Conservation (phyloP, 1,139 yeast genomes). For the Magnusiomyces magnusii region DNA sequence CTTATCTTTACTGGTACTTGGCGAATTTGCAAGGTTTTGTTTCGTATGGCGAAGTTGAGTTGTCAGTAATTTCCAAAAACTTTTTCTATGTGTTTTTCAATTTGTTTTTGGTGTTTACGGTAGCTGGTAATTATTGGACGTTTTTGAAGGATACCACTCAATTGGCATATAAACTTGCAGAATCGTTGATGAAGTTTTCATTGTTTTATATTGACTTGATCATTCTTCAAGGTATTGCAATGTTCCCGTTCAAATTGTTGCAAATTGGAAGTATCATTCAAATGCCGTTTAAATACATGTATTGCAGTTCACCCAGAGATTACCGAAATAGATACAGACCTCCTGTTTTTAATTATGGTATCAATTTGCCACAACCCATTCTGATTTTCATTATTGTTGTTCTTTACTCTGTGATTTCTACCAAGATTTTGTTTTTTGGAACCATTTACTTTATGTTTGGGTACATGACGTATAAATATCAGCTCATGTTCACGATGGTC, state of each 20-base stretch:
- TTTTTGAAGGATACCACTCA: conserved; percentile 68
- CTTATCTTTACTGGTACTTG: conserved; percentile 66
- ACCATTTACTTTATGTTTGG: conserved; percentile 66
- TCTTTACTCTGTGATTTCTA: conserved; percentile 69
- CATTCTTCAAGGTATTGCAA: conserved; percentile 74
- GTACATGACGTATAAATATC: conserved; percentile 73
- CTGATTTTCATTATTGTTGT: conserved; percentile 66
- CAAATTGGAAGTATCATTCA: conserved; percentile 59
- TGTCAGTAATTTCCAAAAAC: conserved; percentile 70
- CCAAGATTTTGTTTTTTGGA: conserved; percentile 68
- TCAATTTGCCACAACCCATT: conserved; percentile 74
- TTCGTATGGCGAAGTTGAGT: conserved; percentile 74
- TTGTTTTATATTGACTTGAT: conserved; percentile 77
- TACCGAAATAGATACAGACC: conserved; percentile 65
- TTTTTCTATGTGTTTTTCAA: conserved; percentile 80
- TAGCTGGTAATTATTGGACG: conserved; percentile 66
- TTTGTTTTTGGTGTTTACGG: conserved; percentile 73
- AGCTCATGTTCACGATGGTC: conserved; percentile 67
- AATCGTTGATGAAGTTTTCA: conserved; percentile 60
- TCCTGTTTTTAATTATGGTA: conserved; percentile 72
- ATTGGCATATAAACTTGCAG: conserved; percentile 71
- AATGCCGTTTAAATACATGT: conserved; percentile 51
- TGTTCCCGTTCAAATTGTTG: conserved; percentile 70
- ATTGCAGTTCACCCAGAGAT: conserved; percentile 60
- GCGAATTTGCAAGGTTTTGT: conserved; percentile 67